Evolutionary conservation across 129 eudicot species (phyloP), one percentile per base, ranked within the genome.

Genomic region (Chrysanthemum makinoi): DNA sequence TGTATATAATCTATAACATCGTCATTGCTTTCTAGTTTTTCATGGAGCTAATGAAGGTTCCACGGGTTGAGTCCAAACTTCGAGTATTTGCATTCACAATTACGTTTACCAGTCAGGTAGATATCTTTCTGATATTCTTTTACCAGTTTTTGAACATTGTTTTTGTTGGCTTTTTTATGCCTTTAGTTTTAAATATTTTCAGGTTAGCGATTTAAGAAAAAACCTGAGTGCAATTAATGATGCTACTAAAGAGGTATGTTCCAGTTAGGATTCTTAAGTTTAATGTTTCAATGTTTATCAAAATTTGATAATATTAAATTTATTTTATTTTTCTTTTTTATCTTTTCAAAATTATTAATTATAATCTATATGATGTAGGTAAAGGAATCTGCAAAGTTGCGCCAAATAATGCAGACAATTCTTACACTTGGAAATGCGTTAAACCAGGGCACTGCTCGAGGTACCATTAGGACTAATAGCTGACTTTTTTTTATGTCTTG

Each of bases 21-120:
- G 46, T 74, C 59, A 70, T 78, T 79, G 62, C 10, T 17, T 87
- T 93, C 51, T 85, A 94, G 98, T 94, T 89, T 75, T 87, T 94
- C 82, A 71, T 94, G 88, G 98, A 94, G 87, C 78, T 94, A 79
- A 94, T 94, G 98, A 89, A 89, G 86, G 98, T 94, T 70, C 98
- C 98, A 72, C 92, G 98, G 18, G 96, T 89, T 17, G 98, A 94
- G 82, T 82, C 96, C 66, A 94, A 94, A 77, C 85, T 94, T 74
- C 80, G 98, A 74, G 98, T 94, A 43, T 94, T 94, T 82, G 84
- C 96, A 15, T 94, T 94, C 72, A 94, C 86, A 58, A 94, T 94
- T 35, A 83, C 87, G 22, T 94, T 94, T 71, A 80, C 88, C 52
- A 87, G 82, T 80, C 98, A 94, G 96, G 98, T 89, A 68, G 7